Evolutionary conservation across 139 green algal species (phyloP), one percentile per base, ranked within the genome.

Genomic region (Coelastrella sp.): DNA sequence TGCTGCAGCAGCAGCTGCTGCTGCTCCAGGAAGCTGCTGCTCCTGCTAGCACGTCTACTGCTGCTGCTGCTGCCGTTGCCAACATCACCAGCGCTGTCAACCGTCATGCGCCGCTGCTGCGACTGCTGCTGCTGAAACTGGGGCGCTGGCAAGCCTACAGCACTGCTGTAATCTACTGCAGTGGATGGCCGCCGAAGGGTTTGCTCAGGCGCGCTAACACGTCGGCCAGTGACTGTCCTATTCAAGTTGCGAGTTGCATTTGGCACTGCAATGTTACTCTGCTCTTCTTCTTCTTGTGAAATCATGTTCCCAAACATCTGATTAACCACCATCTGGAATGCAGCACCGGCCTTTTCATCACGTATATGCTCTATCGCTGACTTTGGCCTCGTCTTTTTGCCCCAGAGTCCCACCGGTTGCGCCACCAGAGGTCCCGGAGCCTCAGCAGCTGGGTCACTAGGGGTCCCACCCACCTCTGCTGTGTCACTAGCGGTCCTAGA

Each of bases 241-340:
- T 71, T 71, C 11, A 71, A 7, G 16, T 7, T 14, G 64, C 64
- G 64, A 14, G n/a, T 23, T 13, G 5, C 22, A n/a, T 2, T 82
- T 82, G 22, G 7, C 22, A 3, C 22, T 82, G 76, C 14, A 13
- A 4, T 32, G 19, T 23, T 23, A 32, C 11, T 7, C 17, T 5
- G 19, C 17, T 77, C 14, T n/a, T 22, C 19, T n/a, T 22, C 19
- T 10, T 0, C 23, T n/a, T 17, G 16, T 11, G 73, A 4, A 5
- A 82, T 5, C 19, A 85, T 68, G 11, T 73, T 85, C 17, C 80
- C 58, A 73, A 85, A 56, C 80, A 85, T 85, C 19, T 85, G 57
- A 68, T 85, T 85, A 4, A 85, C 58, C 5, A 85, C 58, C 23
- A 57, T 66, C 4, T 7, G 8, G 14, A 85, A 73, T 57, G 58